Percentiles rank a stretch among this genome's conserved stretches.
Conservation (phyloP, 306 rosid species). For the Dryas alaskensis region DNA sequence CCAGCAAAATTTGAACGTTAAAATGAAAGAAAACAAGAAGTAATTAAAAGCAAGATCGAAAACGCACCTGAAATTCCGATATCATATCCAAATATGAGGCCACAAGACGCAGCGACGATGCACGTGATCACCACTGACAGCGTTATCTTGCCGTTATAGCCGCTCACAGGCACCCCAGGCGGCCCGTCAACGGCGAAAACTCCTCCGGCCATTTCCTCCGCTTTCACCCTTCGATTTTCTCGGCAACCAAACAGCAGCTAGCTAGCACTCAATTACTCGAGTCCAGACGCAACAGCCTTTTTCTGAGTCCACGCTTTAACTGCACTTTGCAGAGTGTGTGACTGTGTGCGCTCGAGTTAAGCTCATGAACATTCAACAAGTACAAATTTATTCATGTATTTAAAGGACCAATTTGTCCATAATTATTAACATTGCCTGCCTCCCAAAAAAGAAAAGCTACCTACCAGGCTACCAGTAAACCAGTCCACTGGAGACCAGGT, state of each 20-base stretch:
- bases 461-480: background rate
- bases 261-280: background rate
- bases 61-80: constrained; percentile 58
- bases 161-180: background rate
- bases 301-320: too few species aligned
- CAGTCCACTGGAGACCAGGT: too few species aligned
- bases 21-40: background rate
- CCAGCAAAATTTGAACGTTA: background rate
- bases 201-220: constrained; percentile 49
- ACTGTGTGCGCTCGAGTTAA: too few species aligned
- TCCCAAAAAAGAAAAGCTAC: background rate
- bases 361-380: too few species aligned
- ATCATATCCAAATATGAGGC: constrained; percentile 71
- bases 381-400: too few species aligned
- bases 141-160: constrained; percentile 46
- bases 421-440: background rate
- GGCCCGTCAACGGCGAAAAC: constrained; percentile 40
- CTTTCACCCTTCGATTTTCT: too few species aligned
- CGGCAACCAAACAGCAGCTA: background rate
- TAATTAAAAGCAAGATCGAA: background rate
- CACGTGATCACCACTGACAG: constrained; percentile 52
- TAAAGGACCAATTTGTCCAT: too few species aligned
- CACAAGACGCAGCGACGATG: constrained; percentile 68
- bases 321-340: too few species aligned
- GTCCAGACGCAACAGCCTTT: background rate